Conservation (phyloP, 2,329 filamentous ascomycete species). For the Talaromyces sp. region DNA sequence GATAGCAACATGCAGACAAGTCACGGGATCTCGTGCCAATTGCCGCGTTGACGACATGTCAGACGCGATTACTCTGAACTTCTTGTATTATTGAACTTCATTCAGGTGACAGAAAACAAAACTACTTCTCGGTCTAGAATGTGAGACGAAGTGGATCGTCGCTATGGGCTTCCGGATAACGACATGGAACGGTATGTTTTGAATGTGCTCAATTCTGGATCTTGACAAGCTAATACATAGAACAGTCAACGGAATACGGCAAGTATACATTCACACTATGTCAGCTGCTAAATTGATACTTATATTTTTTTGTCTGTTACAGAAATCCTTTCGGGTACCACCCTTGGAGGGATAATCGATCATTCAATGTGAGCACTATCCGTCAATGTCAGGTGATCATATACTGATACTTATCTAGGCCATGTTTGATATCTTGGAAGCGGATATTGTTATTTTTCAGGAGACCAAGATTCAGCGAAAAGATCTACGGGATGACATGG, state of each 20-base stretch:
- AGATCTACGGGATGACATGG: constrained; percentile 91
- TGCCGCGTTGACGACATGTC: constrained; percentile 3
- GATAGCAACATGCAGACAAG: neutral
- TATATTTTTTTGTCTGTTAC: neutral
- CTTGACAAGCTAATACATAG: constrained; percentile 11
- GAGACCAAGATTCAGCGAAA: constrained; percentile 95
- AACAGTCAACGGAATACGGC: constrained; percentile 77
- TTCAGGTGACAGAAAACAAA: neutral
- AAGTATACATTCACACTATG: constrained; percentile 14
- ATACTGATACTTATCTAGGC: constrained; percentile 48
- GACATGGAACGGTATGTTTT: constrained; percentile 71
- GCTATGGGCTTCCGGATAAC: constrained; percentile 76
- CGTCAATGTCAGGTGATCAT: neutral
- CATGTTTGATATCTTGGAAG: constrained; percentile 92
- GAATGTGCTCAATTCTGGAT: neutral
- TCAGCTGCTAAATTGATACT: neutral
- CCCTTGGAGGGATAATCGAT: constrained; percentile 71
- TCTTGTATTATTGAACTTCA: neutral
- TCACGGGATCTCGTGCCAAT: constrained; percentile 7
- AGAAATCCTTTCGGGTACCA: constrained; percentile 82
- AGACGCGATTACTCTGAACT: neutral
- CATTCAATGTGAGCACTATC: constrained; percentile 57
- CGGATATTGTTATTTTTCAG: constrained; percentile 92
- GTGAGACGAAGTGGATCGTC: constrained; percentile 12
- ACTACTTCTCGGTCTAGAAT: neutral